Percentiles rank a stretch among this genome's conserved stretches.
Evolutionary conservation across 1,284 basidiomycete species (phyloP).

Genomic region (Cutaneotrichosporon cutaneum): DNA sequence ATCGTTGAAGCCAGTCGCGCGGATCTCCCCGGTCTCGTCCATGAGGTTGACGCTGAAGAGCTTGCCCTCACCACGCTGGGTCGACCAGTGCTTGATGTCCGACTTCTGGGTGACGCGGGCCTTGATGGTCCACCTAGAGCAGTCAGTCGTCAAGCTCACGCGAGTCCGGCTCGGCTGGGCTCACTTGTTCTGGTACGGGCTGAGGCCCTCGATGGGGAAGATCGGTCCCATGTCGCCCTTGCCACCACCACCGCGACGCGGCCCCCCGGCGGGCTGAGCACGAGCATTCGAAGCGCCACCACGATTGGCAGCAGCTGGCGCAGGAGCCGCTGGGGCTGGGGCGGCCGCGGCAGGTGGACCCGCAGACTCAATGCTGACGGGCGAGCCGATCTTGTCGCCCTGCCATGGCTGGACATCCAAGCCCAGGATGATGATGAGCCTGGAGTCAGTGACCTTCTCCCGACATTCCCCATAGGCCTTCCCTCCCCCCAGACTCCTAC

Average conservation of each 20-base stretch:
- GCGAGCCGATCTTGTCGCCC: conserved; percentile 73
- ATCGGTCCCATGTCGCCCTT: conserved; percentile 55
- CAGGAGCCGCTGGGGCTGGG: conserved; percentile 29
- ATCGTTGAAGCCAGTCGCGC: conserved; percentile 87
- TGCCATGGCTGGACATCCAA: conserved; percentile 61
- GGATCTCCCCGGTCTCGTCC: conserved; percentile 93
- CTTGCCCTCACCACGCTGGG: conserved; percentile 89
- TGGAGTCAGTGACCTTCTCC: conserved; percentile 41
- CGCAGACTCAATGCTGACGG: conserved; percentile 55
- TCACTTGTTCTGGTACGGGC: conserved; percentile 92
- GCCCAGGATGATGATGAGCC: conserved; percentile 80
- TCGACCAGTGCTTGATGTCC: conserved; percentile 87
- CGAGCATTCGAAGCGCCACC: conserved; percentile 34
- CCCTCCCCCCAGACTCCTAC: conserved; percentile 24
- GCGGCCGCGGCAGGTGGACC: conserved; percentile 36
- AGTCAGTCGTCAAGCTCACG: no score
- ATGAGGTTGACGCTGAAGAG: conserved; percentile 90
- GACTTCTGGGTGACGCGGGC: conserved; percentile 88
- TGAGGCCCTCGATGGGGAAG: conserved; percentile 90
- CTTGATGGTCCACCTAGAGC: conserved; percentile 81
- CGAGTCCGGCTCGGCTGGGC: conserved; percentile 15
- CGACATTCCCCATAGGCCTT: no score
- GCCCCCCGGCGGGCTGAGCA: conserved; percentile 25
- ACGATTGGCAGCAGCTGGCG: conserved; percentile 22
- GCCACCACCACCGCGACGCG: conserved; percentile 24